Evolutionary conservation across 108 stramenopile species (phyloP).

Genomic region (Nitzschia inconspicua): DNA sequence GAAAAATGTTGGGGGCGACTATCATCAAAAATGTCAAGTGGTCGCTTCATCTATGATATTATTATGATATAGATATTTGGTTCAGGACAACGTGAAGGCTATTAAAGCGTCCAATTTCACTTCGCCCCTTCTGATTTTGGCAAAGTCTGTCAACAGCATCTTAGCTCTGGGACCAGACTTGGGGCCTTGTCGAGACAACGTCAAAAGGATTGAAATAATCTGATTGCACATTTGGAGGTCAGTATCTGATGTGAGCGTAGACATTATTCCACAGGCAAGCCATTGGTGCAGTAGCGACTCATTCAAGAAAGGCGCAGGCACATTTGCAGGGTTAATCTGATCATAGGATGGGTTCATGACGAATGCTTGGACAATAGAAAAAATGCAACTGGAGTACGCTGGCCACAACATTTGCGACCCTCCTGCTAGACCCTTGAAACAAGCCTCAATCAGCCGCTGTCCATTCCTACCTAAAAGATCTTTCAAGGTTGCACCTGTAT

Average conservation of each 20-base stretch:
- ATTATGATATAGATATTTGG: too few species aligned
- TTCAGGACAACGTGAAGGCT: slow-evolving; percentile 24
- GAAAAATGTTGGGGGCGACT: too few species aligned
- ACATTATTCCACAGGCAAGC: slow-evolving; percentile 9
- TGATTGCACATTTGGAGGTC: slow-evolving; percentile 26
- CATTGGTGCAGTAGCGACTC: slow-evolving; percentile 18
- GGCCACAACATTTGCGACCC: slow-evolving; percentile 60
- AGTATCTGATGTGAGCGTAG: too few species aligned
- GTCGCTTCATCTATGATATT: too few species aligned
- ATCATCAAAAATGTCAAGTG: too few species aligned
- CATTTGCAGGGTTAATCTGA: slow-evolving; percentile 1
- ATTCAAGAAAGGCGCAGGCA: slow-evolving; percentile 10
- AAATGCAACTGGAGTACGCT: slow-evolving; percentile 41
- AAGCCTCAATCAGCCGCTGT: slow-evolving; percentile 27
- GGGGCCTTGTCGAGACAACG: slow-evolving; percentile 34
- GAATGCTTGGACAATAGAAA: slow-evolving; percentile 39
- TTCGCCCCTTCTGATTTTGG: slow-evolving; percentile 50
- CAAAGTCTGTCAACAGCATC: slow-evolving; percentile 51
- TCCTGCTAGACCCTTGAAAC: slow-evolving; percentile 44
- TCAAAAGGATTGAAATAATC: slow-evolving; percentile 31
- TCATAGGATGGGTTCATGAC: neutral
- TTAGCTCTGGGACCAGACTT: slow-evolving; percentile 50
- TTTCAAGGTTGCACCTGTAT: slow-evolving; percentile 29
- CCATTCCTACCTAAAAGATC: slow-evolving; percentile 41
- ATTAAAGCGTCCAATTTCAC: slow-evolving; percentile 34